Evolutionary conservation across 2,329 filamentous ascomycete genomes (phyloP).

Genomic region (Fusarium nisikadoi): DNA sequence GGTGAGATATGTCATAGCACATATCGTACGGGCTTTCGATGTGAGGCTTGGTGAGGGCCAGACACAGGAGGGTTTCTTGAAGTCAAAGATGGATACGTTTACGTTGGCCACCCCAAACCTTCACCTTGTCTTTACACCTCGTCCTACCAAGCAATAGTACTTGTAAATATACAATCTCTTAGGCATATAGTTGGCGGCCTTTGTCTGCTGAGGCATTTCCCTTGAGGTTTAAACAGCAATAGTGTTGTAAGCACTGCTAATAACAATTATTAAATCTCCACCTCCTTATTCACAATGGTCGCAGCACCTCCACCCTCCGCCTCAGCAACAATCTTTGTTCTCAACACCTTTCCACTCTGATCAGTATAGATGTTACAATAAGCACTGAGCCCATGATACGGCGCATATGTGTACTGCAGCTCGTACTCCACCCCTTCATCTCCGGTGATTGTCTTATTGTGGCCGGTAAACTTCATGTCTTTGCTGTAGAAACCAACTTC

Average conservation of each 20-base stretch:
- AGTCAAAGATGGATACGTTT: background rate
- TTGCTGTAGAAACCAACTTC: slow-evolving; percentile 24
- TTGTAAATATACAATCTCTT: background rate
- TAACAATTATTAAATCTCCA: background rate
- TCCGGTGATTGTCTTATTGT: slow-evolving; percentile 10
- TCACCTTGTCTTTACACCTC: background rate
- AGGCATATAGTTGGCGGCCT: no score
- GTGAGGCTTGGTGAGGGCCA: background rate
- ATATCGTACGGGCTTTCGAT: slow-evolving; percentile 21
- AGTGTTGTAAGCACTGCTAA: no score
- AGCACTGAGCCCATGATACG: slow-evolving; percentile 18
- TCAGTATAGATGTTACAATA: slow-evolving; percentile 27
- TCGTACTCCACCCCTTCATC: slow-evolving; percentile 10
- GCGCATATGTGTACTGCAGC: slow-evolving; percentile 23
- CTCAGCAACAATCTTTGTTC: slow-evolving; percentile 27
- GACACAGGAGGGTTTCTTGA: background rate
- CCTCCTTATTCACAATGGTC: slow-evolving; percentile 21
- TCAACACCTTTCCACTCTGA: slow-evolving; percentile 15
- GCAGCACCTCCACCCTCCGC: slow-evolving; percentile 25
- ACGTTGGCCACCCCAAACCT: background rate
- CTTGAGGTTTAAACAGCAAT: no score
- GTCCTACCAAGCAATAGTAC: background rate
- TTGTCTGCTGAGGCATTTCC: no score
- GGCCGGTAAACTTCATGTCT: slow-evolving; percentile 26
- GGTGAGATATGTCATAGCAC: slow-evolving; percentile 14